Percentiles rank a stretch among this genome's conserved stretches.
These are phyloP conservation scores for Pseudopithomyces maydicus DNA, from an alignment of 2,329 filamentous ascomycete genomes.

Conservation along the genomic window DNA sequence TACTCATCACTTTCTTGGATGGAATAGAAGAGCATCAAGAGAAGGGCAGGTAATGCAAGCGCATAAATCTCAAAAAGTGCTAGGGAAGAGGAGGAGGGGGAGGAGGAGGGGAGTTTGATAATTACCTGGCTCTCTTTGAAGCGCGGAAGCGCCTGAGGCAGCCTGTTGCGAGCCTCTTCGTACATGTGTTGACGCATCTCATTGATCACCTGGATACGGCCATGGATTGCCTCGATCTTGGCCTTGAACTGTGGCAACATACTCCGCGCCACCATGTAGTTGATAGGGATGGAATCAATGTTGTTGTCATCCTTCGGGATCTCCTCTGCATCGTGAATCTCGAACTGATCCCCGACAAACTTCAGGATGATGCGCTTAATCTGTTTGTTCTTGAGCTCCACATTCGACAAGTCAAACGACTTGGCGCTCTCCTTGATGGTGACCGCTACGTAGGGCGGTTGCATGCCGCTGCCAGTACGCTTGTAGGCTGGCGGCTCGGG, in stretches of 20 bases:
- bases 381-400: conserved; percentile 23
- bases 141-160: conserved; percentile 6
- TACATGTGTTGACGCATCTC: conserved; percentile 26
- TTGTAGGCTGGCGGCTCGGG: conserved; percentile 38
- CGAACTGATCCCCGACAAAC: conserved; percentile 23
- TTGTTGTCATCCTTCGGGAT: conserved; percentile 23
- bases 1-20: too few relatives aligned
- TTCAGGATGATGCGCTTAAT: conserved; percentile 19
- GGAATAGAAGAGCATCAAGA: not conserved
- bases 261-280: conserved; percentile 26
- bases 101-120: too few relatives aligned
- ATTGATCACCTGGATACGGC: conserved; percentile 28
- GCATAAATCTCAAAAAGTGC: too few relatives aligned
- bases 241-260: conserved; percentile 28
- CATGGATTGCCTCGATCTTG: conserved; percentile 30
- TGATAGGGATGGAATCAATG: conserved; percentile 25
- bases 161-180: conserved; percentile 15
- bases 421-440: conserved; percentile 26
- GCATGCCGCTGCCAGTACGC: conserved; percentile 22
- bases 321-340: conserved; percentile 24
- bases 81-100: too few relatives aligned
- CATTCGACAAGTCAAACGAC: conserved; percentile 37
- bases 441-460: conserved; percentile 26
- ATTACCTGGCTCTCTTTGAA: conserved; percentile 32
- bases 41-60: not conserved